phyloP scores from a whole-genome alignment of 1,284 basidiomycete genomes.

The Moesziomyces antarcticus region DNA sequence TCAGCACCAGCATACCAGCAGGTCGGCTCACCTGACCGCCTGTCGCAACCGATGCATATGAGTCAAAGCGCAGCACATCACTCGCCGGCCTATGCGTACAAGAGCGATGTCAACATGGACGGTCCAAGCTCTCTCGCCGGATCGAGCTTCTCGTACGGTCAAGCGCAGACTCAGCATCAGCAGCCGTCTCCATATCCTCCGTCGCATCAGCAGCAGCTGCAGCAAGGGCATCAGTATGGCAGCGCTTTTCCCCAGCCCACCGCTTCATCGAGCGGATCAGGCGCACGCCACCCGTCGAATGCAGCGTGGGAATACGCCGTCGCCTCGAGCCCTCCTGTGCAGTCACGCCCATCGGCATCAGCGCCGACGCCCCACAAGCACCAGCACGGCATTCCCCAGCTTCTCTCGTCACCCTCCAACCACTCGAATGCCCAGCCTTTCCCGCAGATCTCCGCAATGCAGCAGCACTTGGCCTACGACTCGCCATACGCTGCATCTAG shows the following conservation, averaged over 20 bases:
- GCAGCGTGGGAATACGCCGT: conserved; percentile 5
- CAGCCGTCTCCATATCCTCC: conserved; percentile 6
- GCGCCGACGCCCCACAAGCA: conserved; percentile 15
- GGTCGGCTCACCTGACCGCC: too few species aligned
- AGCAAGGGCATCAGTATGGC: conserved; percentile 4
- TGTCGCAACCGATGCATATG: too few species aligned
- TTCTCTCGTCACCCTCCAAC: conserved; percentile 5
- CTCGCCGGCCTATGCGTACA: too few species aligned
- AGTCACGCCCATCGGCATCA: conserved; percentile 5
- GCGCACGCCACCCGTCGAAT: neutral
- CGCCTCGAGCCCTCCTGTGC: conserved; percentile 3
- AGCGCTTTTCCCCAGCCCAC: neutral
- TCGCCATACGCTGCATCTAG: conserved; percentile 26
- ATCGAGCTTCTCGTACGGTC: conserved; percentile 2
- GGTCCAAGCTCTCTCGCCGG: too few species aligned
- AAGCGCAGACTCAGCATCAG: neutral
- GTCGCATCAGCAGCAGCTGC: neutral
- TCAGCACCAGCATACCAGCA: conserved; percentile 1
- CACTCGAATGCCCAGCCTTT: conserved; percentile 16
- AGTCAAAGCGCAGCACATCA: too few species aligned
- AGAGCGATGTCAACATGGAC: too few species aligned
- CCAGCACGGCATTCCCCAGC: conserved; percentile 3
- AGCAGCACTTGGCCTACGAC: conserved; percentile 10
- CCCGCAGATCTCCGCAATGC: conserved; percentile 7
- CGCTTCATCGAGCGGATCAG: neutral